Base-by-base conservation (phyloP, 1,139 yeast genomes). In the Debaryomyces singareniensis region DNA sequence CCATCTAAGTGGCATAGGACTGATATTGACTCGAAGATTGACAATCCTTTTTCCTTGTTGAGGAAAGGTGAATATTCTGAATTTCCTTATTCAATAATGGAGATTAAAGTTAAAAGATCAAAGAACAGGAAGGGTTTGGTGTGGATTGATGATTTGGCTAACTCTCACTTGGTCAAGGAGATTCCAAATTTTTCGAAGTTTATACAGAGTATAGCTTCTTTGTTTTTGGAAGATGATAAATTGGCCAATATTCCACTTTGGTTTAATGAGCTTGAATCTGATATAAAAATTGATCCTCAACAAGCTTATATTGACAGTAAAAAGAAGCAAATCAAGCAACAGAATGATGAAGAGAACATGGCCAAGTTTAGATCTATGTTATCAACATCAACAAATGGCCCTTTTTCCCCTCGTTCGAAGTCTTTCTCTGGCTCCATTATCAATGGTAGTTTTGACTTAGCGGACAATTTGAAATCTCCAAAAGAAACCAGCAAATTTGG, bases 11-110 rank as follows among this genome's bases (percentile, higher is more conserved):
- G 98, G 98, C 97, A 89, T 56, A 75, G 97, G 53, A 68, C 78
- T 31, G 97, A 91, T 54, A 76, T 91, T 36, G 98, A 91, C 57
- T 75, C 85, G 25, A 71, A 78, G 35, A 68, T 81, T 24, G 67
- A 71, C 10, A 75, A 83, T 45, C 87, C 93, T 20, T 71, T 75
- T 47, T 74, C 78, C 27, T 69, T 80, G 34, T 68, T 91, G 46
- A 75, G 96, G 56, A 79, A 82, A 47, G 95, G 95, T 27, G 98
- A 91, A 58, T 84, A 61, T 47, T 58, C 78, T 29, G 78, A 84
- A 50, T 91, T 91, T 60, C 97, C 97, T 10, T 86, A 81, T 52
- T 75, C 95, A 7, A 91, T 87, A 6, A 77, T 91, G 81, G 98
- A 91, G 53, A 79, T 91, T 42, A 83, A 86, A 43, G 71, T 83